These are phyloP conservation scores for Dipsacomyces acuminosporus DNA, from an alignment of 371 early-diverging fungal species.

Conservation along the genomic window DNA sequence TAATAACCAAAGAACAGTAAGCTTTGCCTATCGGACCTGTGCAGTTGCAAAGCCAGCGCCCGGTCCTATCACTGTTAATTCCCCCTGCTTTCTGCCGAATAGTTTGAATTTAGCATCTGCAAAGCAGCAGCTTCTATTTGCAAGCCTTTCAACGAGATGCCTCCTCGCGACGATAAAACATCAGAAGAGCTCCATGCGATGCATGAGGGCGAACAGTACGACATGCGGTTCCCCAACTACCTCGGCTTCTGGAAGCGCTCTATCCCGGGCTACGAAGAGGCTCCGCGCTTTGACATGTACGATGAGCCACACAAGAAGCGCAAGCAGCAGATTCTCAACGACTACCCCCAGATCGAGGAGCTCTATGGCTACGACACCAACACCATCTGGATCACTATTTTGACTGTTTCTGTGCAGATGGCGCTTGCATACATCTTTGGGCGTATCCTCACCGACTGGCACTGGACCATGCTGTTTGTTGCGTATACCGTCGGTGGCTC, in stretches of 20 bases:
- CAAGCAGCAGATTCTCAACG: slow-evolving; percentile 75
- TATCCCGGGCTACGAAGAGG: slow-evolving; percentile 67
- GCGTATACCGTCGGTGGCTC: slow-evolving; percentile 84
- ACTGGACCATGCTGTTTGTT: slow-evolving; percentile 56
- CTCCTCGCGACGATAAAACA: slow-evolving; percentile 19
- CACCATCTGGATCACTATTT: slow-evolving; percentile 68
- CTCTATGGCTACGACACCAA: slow-evolving; percentile 79
- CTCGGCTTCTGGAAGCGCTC: slow-evolving; percentile 82
- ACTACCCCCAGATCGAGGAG: slow-evolving; percentile 83
- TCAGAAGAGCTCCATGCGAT: slow-evolving; percentile 28
- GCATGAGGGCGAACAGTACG: slow-evolving; percentile 53
- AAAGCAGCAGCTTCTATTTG: no score
- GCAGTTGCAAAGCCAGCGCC: no score
- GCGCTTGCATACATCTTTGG: slow-evolving; percentile 77
- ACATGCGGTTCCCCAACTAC: slow-evolving; percentile 73
- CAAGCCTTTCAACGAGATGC: slow-evolving; percentile 23
- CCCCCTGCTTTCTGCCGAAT: no score
- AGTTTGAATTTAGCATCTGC: no score
- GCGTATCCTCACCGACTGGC: slow-evolving; percentile 52
- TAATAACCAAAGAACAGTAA: no score
- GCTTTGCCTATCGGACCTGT: no score
- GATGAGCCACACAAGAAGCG: slow-evolving; percentile 96
- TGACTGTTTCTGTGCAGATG: slow-evolving; percentile 67
- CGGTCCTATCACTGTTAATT: no score
- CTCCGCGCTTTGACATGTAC: slow-evolving; percentile 75